These are phyloP conservation scores for Neurospora crassa DNA, from an alignment of 2,329 filamentous ascomycete genomes.

Conservation along the genomic window DNA sequence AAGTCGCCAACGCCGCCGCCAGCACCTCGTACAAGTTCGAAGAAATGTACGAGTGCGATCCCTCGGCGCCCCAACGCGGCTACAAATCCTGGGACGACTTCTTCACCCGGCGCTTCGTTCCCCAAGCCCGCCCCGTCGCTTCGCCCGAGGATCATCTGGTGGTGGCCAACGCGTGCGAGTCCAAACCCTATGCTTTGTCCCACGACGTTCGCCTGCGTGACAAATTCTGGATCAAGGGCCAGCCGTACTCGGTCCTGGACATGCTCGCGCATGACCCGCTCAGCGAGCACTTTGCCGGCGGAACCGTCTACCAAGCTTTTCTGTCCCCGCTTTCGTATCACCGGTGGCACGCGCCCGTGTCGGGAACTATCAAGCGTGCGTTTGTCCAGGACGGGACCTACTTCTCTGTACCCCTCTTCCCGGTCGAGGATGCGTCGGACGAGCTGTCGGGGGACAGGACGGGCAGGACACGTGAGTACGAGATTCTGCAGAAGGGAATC, in stretches of 20 bases:
- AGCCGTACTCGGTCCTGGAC: constrained; percentile 56
- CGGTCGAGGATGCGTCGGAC: constrained; percentile 16
- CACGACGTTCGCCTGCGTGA: constrained; percentile 44
- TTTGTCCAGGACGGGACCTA: constrained; percentile 57
- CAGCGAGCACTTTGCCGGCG: constrained; percentile 46
- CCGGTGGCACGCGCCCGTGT: constrained; percentile 62
- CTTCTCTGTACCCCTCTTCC: constrained; percentile 47
- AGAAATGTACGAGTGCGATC: constrained; percentile 52
- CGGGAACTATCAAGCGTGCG: constrained; percentile 47
- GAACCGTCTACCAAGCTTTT: constrained; percentile 63
- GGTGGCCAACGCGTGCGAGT: constrained; percentile 58
- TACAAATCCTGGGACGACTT: constrained; percentile 61
- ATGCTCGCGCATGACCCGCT: constrained; percentile 51
- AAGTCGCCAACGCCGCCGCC: constrained; percentile 38
- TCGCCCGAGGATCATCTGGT: constrained; percentile 41
- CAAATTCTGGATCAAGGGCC: constrained; percentile 58
- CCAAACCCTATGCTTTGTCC: constrained; percentile 43
- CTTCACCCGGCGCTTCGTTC: constrained; percentile 51
- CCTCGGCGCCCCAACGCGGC: constrained; percentile 42
- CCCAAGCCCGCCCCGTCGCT: constrained; percentile 47
- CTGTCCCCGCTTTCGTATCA: constrained; percentile 60
- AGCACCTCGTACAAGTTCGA: constrained; percentile 39
- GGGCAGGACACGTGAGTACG: constrained; percentile 2
- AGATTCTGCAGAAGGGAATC: constrained; percentile 34
- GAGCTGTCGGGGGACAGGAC: not conserved